phyloP scores from a whole-genome alignment of 192 early-diverging fungal genomes.

The Obelidium mucronatum region DNA sequence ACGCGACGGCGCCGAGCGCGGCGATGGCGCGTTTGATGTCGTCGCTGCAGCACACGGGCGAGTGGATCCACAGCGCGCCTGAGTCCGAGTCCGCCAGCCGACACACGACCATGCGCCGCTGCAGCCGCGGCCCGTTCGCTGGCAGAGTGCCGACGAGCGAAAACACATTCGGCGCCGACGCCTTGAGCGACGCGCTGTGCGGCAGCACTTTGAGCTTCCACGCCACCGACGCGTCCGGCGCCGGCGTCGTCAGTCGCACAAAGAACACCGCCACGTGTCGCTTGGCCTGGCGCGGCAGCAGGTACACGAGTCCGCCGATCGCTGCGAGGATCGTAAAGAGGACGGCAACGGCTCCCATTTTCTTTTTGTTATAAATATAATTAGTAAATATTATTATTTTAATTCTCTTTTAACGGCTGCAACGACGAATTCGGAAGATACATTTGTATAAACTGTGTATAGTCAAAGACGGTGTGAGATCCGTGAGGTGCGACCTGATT shows the following conservation, averaged over 20 bases:
- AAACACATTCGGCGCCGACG: conserved; percentile 3
- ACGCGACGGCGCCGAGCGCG: not conserved
- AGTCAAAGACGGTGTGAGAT: conserved; percentile 57
- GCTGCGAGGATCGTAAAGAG: not conserved
- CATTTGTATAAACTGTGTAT: conserved; percentile 57
- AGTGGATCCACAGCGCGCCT: not conserved
- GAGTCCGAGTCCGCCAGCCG: not conserved
- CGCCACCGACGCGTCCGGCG: not conserved
- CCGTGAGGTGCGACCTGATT: conserved; percentile 56
- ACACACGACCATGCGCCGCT: conserved; percentile 15
- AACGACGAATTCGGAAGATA: conserved; percentile 38
- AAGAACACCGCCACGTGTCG: not conserved
- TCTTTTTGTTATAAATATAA: not conserved
- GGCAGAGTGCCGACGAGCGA: conserved; percentile 1
- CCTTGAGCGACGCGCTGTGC: not conserved
- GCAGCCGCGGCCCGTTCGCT: not conserved
- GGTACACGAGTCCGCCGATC: not conserved
- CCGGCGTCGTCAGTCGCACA: not conserved
- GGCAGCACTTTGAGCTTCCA: not conserved
- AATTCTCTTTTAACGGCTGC: not conserved
- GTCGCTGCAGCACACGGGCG: not conserved
- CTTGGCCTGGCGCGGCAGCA: not conserved
- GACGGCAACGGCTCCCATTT: not conserved
- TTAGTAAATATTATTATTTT: not conserved
- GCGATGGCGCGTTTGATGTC: not conserved